Percentiles rank a stretch among this genome's conserved stretches.
Evolutionary conservation across 2,329 filamentous ascomycete genomes (phyloP).

Genomic region (Ceratocystis lukuohia): DNA sequence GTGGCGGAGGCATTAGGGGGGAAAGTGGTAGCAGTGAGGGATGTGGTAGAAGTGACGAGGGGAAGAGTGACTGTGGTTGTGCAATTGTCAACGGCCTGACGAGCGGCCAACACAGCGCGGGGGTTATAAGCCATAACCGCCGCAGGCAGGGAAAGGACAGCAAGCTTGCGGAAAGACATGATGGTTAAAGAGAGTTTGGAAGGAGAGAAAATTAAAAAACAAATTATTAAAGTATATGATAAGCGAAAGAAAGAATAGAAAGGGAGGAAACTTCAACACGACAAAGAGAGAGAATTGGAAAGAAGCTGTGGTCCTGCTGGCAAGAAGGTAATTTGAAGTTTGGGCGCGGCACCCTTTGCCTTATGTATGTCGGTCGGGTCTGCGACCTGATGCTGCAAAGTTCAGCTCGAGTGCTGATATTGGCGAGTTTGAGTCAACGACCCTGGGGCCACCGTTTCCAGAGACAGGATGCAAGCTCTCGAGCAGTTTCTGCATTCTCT

Average conservation of each 20-base stretch:
- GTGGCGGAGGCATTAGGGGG: not conserved
- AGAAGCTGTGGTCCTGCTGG: not conserved
- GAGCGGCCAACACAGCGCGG: conserved; percentile 7
- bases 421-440: not conserved
- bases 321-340: rapidly evolving
- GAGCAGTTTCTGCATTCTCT: not conserved
- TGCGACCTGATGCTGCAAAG: too few relatives aligned
- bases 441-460: not conserved
- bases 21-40: not conserved
- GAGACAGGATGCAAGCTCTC: not conserved
- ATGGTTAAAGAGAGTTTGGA: not conserved
- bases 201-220: not conserved
- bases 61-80: conserved; percentile 5
- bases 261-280: not conserved
- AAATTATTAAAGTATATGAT: not conserved
- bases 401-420: too few relatives aligned
- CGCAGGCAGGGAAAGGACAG: conserved; percentile 16
- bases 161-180: conserved; percentile 15
- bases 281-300: not conserved
- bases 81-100: conserved; percentile 11
- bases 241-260: conserved; percentile 4
- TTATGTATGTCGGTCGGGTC: not conserved
- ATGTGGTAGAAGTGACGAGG: not conserved
- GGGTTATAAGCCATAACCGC: conserved; percentile 14
- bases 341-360: not conserved